These are phyloP conservation scores for Corchorus capsularis DNA, from an alignment of 345 rosid genomes.

Conservation along the genomic window DNA sequence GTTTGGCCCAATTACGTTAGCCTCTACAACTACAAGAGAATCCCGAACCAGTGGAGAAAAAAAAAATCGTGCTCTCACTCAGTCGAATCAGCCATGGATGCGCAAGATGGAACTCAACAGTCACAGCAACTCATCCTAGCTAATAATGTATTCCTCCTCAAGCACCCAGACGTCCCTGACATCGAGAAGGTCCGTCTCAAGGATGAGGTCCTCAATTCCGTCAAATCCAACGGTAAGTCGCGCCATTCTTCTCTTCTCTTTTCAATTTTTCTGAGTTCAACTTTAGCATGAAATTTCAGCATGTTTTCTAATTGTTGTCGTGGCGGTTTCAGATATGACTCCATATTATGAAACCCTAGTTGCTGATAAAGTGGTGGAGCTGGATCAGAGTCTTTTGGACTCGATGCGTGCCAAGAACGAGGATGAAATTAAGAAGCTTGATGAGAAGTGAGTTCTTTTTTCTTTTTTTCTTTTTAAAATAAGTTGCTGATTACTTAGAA, in stretches of 20 bases:
- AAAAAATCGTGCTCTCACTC: neutral
- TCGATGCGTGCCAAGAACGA: conserved; percentile 65
- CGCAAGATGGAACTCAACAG: conserved; percentile 79
- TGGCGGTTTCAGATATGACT: conserved; percentile 67
- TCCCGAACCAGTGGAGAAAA: too few relatives aligned
- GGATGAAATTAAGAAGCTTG: conserved; percentile 85
- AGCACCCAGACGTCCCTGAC: conserved; percentile 76
- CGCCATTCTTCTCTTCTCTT: conserved; percentile 8
- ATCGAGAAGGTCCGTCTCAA: conserved; percentile 91
- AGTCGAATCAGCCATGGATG: conserved; percentile 58
- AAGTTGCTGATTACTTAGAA: neutral
- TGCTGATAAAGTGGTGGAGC: conserved; percentile 60
- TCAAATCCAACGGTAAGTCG: conserved; percentile 67
- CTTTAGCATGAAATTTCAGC: conserved; percentile 12
- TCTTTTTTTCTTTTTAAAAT: neutral
- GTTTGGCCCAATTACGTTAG: too few relatives aligned
- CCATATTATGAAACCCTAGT: conserved; percentile 83
- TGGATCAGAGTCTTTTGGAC: conserved; percentile 69
- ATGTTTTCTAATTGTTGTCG: neutral
- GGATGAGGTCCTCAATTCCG: conserved; percentile 73
- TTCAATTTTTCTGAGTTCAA: neutral
- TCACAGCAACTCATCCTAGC: conserved; percentile 87
- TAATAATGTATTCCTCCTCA: conserved; percentile 77
- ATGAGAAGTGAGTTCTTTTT: conserved; percentile 70
- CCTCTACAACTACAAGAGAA: too few relatives aligned